Conservation (phyloP, 1,284 basidiomycete genomes). For the Agaricales sp. region DNA sequence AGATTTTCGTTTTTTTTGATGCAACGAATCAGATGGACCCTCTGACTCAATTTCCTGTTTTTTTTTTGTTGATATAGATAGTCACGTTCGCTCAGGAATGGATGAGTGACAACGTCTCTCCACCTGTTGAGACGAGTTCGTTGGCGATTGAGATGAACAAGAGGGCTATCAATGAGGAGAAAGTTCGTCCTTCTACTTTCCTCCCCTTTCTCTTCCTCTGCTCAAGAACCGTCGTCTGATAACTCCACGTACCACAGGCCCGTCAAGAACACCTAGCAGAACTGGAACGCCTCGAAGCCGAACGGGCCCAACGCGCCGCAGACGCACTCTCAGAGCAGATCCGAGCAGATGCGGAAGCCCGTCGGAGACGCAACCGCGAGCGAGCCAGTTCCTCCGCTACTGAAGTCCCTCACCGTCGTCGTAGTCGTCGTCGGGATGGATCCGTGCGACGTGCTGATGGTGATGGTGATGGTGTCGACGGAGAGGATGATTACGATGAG, state of each 20-base stretch:
- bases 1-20: no score
- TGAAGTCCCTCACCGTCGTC: constrained; percentile 32
- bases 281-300: constrained; percentile 34
- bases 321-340: constrained; percentile 54
- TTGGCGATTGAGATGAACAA: constrained; percentile 66
- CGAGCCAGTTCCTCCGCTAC: constrained; percentile 60
- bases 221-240: constrained; percentile 3
- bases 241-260: constrained; percentile 20
- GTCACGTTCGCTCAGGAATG: constrained; percentile 61
- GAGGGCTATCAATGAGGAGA: constrained; percentile 55
- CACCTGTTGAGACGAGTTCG: constrained; percentile 52
- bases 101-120: constrained; percentile 47
- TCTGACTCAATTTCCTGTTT: neutral
- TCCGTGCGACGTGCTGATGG: neutral
- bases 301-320: constrained; percentile 34
- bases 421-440: neutral
- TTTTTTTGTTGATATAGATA: constrained; percentile 30
- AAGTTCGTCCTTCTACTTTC: constrained; percentile 24
- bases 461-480: neutral
- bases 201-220: neutral
- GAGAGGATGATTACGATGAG: neutral
- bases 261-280: constrained; percentile 39
- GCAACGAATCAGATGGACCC: no score
- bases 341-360: constrained; percentile 44
- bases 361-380: constrained; percentile 41